Evolutionary conservation across 371 early-diverging fungal species (phyloP).

Genomic region (Apophysomyces elegans): DNA sequence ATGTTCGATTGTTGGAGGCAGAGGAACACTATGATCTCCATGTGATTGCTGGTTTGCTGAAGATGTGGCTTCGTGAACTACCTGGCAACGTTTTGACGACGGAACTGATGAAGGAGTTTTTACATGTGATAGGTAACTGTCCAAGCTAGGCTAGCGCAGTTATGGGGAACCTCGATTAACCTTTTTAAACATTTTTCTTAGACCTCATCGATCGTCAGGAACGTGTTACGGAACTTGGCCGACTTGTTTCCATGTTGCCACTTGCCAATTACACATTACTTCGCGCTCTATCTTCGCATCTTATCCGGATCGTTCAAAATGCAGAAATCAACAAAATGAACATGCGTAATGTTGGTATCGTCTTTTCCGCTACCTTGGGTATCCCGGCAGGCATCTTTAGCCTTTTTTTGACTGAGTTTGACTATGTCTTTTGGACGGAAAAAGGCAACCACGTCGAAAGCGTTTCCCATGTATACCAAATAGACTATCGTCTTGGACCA

Average conservation of each 20-base stretch:
- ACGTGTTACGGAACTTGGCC: slow-evolving; percentile 76
- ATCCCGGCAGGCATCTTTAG: slow-evolving; percentile 91
- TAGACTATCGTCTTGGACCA: neutral
- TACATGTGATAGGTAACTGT: slow-evolving; percentile 50
- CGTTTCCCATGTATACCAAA: neutral
- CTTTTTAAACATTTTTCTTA: slow-evolving; percentile 18
- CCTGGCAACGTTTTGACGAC: slow-evolving; percentile 73
- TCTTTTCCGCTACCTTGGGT: slow-evolving; percentile 92
- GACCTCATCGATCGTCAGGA: slow-evolving; percentile 75
- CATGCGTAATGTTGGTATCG: slow-evolving; percentile 90
- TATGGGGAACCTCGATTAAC: no score
- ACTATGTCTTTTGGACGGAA: slow-evolving; percentile 80
- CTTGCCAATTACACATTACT: slow-evolving; percentile 87
- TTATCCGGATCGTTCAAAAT: slow-evolving; percentile 85
- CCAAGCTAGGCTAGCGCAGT: no score
- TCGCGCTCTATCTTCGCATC: slow-evolving; percentile 85
- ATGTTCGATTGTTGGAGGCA: slow-evolving; percentile 59
- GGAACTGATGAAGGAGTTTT: slow-evolving; percentile 66
- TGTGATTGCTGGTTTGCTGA: slow-evolving; percentile 80
- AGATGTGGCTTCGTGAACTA: slow-evolving; percentile 81
- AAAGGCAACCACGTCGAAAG: slow-evolving; percentile 28
- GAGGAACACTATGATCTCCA: slow-evolving; percentile 70
- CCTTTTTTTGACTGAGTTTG: slow-evolving; percentile 87
- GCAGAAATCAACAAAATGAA: slow-evolving; percentile 92
- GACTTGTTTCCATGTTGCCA: slow-evolving; percentile 81